Base-by-base conservation (phyloP, 257 asterid genomes). In the Gentiana macrophylla region DNA sequence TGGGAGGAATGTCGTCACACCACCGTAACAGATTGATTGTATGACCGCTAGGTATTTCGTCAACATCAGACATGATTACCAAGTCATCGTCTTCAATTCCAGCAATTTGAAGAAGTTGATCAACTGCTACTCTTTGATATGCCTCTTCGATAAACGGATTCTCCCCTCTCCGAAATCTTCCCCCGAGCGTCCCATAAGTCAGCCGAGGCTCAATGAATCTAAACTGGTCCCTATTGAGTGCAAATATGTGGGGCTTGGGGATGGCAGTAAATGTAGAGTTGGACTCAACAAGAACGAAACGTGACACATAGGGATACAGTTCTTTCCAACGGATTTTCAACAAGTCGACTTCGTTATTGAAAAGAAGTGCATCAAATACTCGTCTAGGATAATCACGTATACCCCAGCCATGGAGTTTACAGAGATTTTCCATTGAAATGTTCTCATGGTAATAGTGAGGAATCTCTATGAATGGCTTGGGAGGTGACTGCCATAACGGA, bases 131-230 rank as follows among this genome's bases (percentile, higher is more conserved):
- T 46, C 97, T 83, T 49, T 88, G 95, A 66, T 77, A 80, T 0
- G 95, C 97, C 64, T 88, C 97, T 56, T 88, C 97, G 11, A 84
- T 62, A 71, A 88, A 88, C 0, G 97, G 97, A 61, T 88, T 88
- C 55, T 84, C 95, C 0, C 94, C 94, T 49, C 72, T 74, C 72
- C 49, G 24, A 57, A 78, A 81, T 63, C 91, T 77, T 32, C 97
- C 95, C 0, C 24, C 82, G 4, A 76, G 78, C 52, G 79, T 83
- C 8, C 91, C 95, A 49, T 85, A 85, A 3, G 82, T 80, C 38
- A 88, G 68, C 5, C 97, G 67, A 0, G 94, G 72, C 78, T 88
- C 95, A 47, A 83, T 79, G 35, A 83, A 88, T 24, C 77, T 72
- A 33, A 88, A 88, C 43, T 74, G 68, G 47, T 76, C 78, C 8